Percentiles rank a stretch among this genome's conserved stretches.
These are phyloP conservation scores for Wallacemonas rigidus DNA, from an alignment of 208 protist genomes.

Conservation along the genomic window DNA sequence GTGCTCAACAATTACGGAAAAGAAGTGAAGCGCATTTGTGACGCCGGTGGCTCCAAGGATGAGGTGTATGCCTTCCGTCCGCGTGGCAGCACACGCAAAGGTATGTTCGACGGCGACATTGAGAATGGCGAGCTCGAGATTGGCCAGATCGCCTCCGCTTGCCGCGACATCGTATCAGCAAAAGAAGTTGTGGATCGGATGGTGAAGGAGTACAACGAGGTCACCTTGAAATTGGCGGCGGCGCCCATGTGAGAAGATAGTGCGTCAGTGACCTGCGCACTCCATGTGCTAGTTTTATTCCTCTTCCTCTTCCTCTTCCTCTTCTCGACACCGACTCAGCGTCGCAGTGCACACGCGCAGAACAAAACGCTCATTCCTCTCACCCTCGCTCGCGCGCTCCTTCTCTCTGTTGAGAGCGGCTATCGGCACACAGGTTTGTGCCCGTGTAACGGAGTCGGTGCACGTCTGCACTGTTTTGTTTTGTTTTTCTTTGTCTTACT, in stretches of 20 bases:
- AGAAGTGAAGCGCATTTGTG: constrained; percentile 36
- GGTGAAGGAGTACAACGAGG: constrained; percentile 52
- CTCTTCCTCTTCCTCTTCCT: background rate
- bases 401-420: too few species aligned
- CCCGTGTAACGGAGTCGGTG: too few species aligned
- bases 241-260: constrained; percentile 1
- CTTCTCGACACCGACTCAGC: background rate
- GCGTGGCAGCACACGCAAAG: constrained; percentile 41
- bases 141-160: constrained; percentile 54
- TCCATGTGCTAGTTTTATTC: too few species aligned
- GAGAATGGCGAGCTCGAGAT: constrained; percentile 64
- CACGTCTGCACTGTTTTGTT: background rate
- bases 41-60: constrained; percentile 44
- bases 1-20: constrained; percentile 64
- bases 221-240: constrained; percentile 13
- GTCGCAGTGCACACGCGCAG: background rate
- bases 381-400: too few species aligned
- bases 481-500: background rate
- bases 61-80: constrained; percentile 45
- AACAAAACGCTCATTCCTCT: too few species aligned
- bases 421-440: too few species aligned
- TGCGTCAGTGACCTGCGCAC: too few species aligned
- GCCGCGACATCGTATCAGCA: constrained; percentile 42
- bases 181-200: constrained; percentile 50
- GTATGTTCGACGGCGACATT: constrained; percentile 66